Base-by-base conservation (phyloP, 768 basidiomycete genomes). In the Mycena epipterygia region DNA sequence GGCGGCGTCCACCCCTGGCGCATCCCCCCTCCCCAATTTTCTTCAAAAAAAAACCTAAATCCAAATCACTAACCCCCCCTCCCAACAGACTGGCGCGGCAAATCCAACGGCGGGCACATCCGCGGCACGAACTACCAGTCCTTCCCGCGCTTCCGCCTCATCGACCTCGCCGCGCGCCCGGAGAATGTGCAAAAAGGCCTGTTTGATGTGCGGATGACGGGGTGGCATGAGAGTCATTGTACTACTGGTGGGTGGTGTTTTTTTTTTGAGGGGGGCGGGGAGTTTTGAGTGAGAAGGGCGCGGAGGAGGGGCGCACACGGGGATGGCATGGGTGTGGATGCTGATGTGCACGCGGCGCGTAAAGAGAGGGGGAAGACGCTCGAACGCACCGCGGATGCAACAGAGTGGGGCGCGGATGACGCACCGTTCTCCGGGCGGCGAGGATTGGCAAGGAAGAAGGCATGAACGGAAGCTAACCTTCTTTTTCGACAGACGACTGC, bases 41-140 rank as follows among this genome's bases (percentile, higher is more conserved):
- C n/a, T n/a, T n/a, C n/a, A n/a, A n/a, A n/a, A n/a, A n/a, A n/a
- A n/a, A n/a, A n/a, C n/a, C n/a, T n/a, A n/a, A n/a, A n/a, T n/a
- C n/a, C n/a, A n/a, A n/a, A n/a, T n/a, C n/a, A n/a, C 57, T 58
- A 23, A 55, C 35, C 23, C 29, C 21, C 42, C 13, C 42, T 0
- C 58, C 33, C 29, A 56, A 16, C 56, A 72, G 71, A 73, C 61
- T 70, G 72, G 72, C 72, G 72, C 55, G 72, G 72, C 44, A 67
- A 69, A 51, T 73, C 72, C 52, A 73, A 73, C 68, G 68, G 72
- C 49, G 72, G 72, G 12, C 64, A 70, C 60, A 73, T 73, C 44
- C 59, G 63, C 41, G 60, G 67, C 32, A 23, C 32, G 23, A 73
- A 69, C 67, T 68, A 65, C 67, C 41, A 21, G 9, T 51, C 60